Evolutionary conservation across 1,139 yeast species (phyloP), one percentile per base, ranked within the genome.

Genomic region (Taphrina flavorubra): DNA sequence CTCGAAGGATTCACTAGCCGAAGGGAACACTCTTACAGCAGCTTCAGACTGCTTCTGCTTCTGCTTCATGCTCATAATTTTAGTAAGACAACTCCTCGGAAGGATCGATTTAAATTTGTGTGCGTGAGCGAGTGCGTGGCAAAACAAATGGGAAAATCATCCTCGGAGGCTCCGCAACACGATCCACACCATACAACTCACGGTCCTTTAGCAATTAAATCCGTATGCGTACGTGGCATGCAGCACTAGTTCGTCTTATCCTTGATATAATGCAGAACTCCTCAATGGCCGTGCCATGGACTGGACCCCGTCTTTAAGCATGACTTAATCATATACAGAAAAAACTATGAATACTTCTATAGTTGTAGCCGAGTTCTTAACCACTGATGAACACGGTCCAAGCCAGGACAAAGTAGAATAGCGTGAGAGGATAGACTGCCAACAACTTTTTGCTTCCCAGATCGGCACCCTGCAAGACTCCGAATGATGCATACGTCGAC

Each of bases 391-490:
- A 68, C 20, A 69, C 61, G 14, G 68, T 69, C 71, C 71, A 69
- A 6, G 69, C 56, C 46, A 69, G 47, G 25, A 68, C 68, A 47
- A 69, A 69, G 76, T 87, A 90, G 76, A 89, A 86, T 71, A 90
- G 81, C 1, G 86, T 88, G n/a, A 90, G 87, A 0, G 96, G 97
- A 75, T 88, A 90, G 13, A 88, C 82, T 16, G 96, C 95, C 72
- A 90, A 80, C 58, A 88, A 81, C 1, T 89, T 86, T 71, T 95
- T 81, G 18, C 89, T 88, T 11, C 87, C 88, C 1, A 88, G 90
- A 0, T 92, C 92, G 25, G 88, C 85, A 72, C 87, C 85, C 74
- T 85, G 85, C 71, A 88, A 81, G 60, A 89, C 87, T 76, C 86
- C 81, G 10, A 86, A 81, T 1, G 81, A 91, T 76, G 92, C 87